Evolutionary conservation across 176 grass and related monocot genomes (phyloP), one percentile per base, ranked within the genome.

Genomic region (Rhipidocladum racemiflorum): DNA sequence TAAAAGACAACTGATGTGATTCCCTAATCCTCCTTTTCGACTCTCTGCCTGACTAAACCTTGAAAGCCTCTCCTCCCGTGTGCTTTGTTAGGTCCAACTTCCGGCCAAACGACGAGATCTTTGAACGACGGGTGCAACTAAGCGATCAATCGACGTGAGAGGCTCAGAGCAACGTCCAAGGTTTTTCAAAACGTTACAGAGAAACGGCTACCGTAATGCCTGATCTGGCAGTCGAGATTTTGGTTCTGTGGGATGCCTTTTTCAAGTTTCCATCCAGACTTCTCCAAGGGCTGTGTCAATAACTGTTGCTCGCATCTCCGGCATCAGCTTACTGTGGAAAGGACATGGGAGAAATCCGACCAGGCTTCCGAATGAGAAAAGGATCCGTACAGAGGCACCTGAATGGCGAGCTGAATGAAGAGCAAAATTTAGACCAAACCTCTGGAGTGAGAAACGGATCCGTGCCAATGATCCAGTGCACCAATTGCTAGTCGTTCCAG

Each of bases 341-440:
- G 25, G 25, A 20, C 6, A 12, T 6, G 21, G 14, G 32, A 16
- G 35, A 43, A 16, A 61, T 8, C 7, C 12, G 29, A 49, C 15
- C 29, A 50, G 13, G 17, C 18, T 69, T 61, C 40, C 13, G 28
- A 74, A 49, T 70, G 82, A 28, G 82, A 81, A 85, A 89, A 60
- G 70, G 53, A 85, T 81, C 70, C 20, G 23, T 29, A 7, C 23
- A 71, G 79, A 48, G 24, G 18, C 25, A 60, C 28, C 18, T 56
- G 2, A 6, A 16, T 14, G 18, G 2, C n/a, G n/a, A 35, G 2
- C 35, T 0, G 1, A 14, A 64, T 0, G 39, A 40, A 15, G 76
- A 80, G 53, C 69, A 75, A 75, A 76, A 81, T 14, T 54, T 68
- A 28, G 70, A 76, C 82, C 82, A 2, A 69, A 8, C 64, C 49